Percentiles rank a stretch among this genome's conserved stretches.
phyloP scores from a whole-genome alignment of 2,329 filamentous ascomycete genomes.

The Grosmannia penicillata region DNA sequence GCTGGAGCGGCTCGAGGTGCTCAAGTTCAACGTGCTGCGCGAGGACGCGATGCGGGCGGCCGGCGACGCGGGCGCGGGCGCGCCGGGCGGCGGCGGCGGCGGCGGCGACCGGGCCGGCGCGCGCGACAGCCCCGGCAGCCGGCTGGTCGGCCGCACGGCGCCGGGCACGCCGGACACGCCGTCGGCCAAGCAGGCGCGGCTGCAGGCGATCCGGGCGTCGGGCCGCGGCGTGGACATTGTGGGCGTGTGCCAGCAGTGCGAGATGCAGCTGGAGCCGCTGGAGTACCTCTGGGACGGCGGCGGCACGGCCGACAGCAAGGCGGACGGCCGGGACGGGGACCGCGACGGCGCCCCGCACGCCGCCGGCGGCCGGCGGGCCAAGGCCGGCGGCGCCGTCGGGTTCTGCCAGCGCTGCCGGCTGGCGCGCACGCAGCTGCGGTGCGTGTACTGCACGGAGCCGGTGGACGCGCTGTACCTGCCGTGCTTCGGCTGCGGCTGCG shows the following conservation, averaged over 20 bases:
- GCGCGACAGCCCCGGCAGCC: constrained; percentile 18
- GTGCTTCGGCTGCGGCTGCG: constrained; percentile 49
- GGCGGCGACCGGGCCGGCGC: constrained; percentile 4
- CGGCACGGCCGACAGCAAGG: constrained; percentile 11
- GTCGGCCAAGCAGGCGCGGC: constrained; percentile 20
- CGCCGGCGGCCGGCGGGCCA: background rate
- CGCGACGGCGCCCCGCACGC: constrained; percentile 18
- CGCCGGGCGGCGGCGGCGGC: constrained; percentile 10
- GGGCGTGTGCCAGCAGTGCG: constrained; percentile 47
- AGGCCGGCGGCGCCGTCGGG: constrained; percentile 24
- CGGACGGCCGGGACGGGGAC: constrained; percentile 24
- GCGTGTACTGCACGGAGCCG: constrained; percentile 48
- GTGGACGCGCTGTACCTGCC: constrained; percentile 44
- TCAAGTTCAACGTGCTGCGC: constrained; percentile 53
- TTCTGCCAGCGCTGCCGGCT: constrained; percentile 36
- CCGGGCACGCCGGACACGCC: no score
- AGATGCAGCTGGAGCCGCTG: constrained; percentile 45
- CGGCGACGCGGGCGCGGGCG: constrained; percentile 10
- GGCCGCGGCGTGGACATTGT: constrained; percentile 46
- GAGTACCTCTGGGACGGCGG: constrained; percentile 23
- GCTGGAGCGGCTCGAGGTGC: constrained; percentile 47
- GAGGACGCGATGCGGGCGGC: constrained; percentile 22
- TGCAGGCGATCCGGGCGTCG: constrained; percentile 33
- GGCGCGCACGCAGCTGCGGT: constrained; percentile 41
- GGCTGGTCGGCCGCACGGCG: background rate